Conservation (phyloP, 495 filamentous ascomycete species). For the Bathelium albidoporum region DNA sequence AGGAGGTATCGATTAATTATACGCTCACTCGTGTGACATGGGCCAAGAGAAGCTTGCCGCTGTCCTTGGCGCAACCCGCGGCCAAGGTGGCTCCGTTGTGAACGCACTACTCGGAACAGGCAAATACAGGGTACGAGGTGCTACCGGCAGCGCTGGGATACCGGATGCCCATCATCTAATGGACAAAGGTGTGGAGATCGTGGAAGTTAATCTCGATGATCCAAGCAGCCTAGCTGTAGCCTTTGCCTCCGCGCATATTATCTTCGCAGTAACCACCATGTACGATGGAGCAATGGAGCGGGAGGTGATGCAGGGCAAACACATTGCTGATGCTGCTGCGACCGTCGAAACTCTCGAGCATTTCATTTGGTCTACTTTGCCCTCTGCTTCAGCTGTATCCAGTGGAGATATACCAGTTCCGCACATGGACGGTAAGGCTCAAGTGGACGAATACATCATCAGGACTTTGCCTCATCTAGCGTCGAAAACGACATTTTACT, state of each 20-base stretch:
- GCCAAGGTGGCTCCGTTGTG: slow-evolving; percentile 37
- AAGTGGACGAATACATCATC: slow-evolving; percentile 32
- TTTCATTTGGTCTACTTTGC: slow-evolving; percentile 29
- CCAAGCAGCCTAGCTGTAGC: slow-evolving; percentile 8
- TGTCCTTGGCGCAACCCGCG: slow-evolving; percentile 37
- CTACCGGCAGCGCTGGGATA: slow-evolving; percentile 37
- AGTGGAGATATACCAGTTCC: slow-evolving; percentile 27
- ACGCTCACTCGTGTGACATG: neutral
- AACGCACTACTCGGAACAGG: slow-evolving; percentile 26
- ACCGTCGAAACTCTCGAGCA: slow-evolving; percentile 17
- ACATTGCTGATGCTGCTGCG: slow-evolving; percentile 25
- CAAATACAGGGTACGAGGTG: slow-evolving; percentile 31
- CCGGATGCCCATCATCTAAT: slow-evolving; percentile 25
- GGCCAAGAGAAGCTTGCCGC: slow-evolving; percentile 29
- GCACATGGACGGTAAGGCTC: slow-evolving; percentile 35
- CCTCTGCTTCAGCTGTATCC: slow-evolving; percentile 11
- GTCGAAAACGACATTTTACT: slow-evolving; percentile 34
- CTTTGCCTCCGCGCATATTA: slow-evolving; percentile 7
- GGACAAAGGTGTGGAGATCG: slow-evolving; percentile 13
- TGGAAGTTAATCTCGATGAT: slow-evolving; percentile 11
- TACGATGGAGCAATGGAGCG: slow-evolving; percentile 32
- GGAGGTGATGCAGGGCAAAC: slow-evolving; percentile 19
- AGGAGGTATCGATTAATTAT: too few relatives aligned
- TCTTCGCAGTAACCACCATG: slow-evolving; percentile 9
- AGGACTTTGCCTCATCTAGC: slow-evolving; percentile 17